Conservation (phyloP, 2,329 filamentous ascomycete genomes). For the Plectosphaerella sp. region DNA sequence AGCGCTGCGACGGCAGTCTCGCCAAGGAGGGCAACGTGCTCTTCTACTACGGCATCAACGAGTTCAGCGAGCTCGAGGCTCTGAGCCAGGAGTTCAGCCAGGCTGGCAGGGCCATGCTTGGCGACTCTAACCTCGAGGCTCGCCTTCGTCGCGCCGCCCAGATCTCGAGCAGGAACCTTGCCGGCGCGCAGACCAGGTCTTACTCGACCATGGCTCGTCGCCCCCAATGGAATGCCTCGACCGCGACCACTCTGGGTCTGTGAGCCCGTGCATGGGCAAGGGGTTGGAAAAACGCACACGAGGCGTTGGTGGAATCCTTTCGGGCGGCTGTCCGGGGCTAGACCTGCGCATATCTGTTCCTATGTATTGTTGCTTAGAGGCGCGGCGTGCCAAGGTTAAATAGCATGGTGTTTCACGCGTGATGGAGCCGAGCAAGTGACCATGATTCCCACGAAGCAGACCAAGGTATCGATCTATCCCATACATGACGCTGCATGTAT, state of each 20-base stretch:
- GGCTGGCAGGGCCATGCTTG: constrained; percentile 81
- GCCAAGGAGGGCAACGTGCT: constrained; percentile 82
- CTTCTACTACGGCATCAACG: constrained; percentile 92
- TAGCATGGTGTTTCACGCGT: too few relatives aligned
- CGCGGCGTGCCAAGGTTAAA: too few relatives aligned
- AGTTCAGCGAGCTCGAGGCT: constrained; percentile 73
- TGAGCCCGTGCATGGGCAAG: not conserved
- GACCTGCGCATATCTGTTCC: too few relatives aligned
- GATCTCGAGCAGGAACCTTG: constrained; percentile 54
- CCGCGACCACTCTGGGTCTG: not conserved
- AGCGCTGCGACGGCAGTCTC: constrained; percentile 91
- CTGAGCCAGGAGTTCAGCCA: constrained; percentile 82
- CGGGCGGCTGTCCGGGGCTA: too few relatives aligned
- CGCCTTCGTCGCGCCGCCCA: constrained; percentile 74
- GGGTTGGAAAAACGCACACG: too few relatives aligned
- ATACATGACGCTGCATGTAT: too few relatives aligned
- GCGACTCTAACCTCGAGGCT: constrained; percentile 84
- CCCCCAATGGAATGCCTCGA: constrained; percentile 18
- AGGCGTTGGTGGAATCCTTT: too few relatives aligned
- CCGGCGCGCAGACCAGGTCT: constrained; percentile 35
- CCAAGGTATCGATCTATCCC: too few relatives aligned
- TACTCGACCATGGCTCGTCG: constrained; percentile 58
- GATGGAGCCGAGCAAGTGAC: too few relatives aligned
- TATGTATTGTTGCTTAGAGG: too few relatives aligned
- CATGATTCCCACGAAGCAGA: too few relatives aligned